A percentile compares a stretch with the other conserved stretches of the same genome.
Conservation (phyloP, 2,329 filamentous ascomycete species). For the Onygenales sp. region DNA sequence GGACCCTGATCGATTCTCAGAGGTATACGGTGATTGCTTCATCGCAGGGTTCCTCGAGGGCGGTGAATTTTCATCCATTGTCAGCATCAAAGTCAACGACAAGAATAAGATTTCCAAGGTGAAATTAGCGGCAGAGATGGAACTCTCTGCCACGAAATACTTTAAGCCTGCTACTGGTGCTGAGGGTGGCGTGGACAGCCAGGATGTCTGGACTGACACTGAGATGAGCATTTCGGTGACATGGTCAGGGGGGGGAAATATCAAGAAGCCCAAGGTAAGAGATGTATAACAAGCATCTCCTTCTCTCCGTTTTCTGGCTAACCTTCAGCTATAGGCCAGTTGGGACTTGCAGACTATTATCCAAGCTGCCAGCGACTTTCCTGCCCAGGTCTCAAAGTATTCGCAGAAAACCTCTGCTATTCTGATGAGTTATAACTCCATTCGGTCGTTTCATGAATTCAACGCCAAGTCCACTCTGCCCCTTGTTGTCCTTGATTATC, state of each 20-base stretch:
- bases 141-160: constrained; percentile 10
- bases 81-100: constrained; percentile 23
- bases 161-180: constrained; percentile 7
- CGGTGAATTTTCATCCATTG: constrained; percentile 25
- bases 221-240: constrained; percentile 25
- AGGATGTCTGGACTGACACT: constrained; percentile 14
- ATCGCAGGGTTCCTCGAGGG: constrained; percentile 25
- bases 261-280: constrained; percentile 19
- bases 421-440: constrained; percentile 20
- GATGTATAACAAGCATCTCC: neutral
- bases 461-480: constrained; percentile 15
- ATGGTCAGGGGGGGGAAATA: constrained; percentile 24
- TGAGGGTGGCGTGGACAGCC: constrained; percentile 8
- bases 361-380: constrained; percentile 24
- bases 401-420: constrained; percentile 22
- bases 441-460: constrained; percentile 22
- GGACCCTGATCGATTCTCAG: constrained; percentile 20
- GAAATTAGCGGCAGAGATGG: constrained; percentile 23
- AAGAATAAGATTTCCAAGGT: constrained; percentile 22
- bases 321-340: constrained; percentile 10
- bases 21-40: constrained; percentile 25
- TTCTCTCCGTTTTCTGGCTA: neutral
- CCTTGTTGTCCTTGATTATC: constrained; percentile 22
- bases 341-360: constrained; percentile 23
- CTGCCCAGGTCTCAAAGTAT: constrained; percentile 22